phyloP scores from a whole-genome alignment of 2,329 filamentous ascomycete genomes.

The Annulohypoxylon truncatum region DNA sequence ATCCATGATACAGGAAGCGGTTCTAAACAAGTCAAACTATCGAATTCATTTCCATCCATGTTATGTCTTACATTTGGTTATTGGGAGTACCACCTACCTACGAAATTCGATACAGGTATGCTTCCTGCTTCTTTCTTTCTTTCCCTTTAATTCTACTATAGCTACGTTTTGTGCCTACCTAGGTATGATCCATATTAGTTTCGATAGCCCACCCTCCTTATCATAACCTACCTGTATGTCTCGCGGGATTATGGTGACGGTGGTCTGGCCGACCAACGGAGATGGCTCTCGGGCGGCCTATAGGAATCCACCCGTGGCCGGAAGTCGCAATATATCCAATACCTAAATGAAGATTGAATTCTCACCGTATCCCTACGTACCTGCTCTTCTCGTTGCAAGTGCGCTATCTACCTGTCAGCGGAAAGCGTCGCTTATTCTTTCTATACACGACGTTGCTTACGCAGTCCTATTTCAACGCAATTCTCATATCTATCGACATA shows the following conservation, averaged over 20 bases:
- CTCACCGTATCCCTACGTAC: conserved; percentile 11
- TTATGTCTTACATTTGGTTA: conserved; percentile 27
- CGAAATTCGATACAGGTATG: background rate
- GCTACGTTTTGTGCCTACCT: too few species aligned
- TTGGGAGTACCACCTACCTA: conserved; percentile 16
- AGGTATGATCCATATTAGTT: background rate
- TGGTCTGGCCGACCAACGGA: conserved; percentile 21
- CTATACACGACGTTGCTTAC: background rate
- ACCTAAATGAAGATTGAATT: conserved; percentile 17
- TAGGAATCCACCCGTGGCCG: conserved; percentile 31
- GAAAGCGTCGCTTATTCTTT: conserved; percentile 1
- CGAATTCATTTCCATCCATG: conserved; percentile 25
- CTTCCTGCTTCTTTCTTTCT: background rate
- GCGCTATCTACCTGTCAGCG: background rate
- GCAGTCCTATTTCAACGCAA: background rate
- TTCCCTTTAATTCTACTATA: background rate
- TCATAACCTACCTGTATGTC: background rate
- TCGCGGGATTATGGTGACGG: conserved; percentile 9
- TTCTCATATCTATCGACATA: background rate
- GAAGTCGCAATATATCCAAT: conserved; percentile 2
- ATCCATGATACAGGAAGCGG: conserved; percentile 1
- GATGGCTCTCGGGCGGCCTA: conserved; percentile 17
- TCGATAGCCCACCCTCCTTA: background rate
- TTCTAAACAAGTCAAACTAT: conserved; percentile 11
- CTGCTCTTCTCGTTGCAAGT: background rate